Evolutionary conservation across 805 yeast genomes (phyloP).

Genomic region (Ogataea trehalophila): DNA sequence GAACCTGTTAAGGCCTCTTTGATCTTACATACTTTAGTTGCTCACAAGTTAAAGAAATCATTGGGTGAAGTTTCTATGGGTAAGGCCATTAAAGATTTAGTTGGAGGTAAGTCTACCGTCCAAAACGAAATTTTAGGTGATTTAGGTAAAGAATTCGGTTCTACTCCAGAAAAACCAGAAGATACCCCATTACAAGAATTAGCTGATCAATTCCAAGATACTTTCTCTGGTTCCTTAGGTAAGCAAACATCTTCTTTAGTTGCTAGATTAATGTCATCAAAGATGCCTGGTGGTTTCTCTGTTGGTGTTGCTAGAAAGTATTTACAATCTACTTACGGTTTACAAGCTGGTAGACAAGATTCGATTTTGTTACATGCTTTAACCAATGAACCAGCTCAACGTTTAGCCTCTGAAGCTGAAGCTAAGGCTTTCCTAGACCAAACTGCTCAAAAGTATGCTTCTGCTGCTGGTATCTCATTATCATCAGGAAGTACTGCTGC

Average conservation of each 20-base stretch:
- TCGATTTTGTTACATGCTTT: slow-evolving; percentile 77
- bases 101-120: slow-evolving; percentile 97
- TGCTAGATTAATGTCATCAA: slow-evolving; percentile 88
- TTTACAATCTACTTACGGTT: slow-evolving; percentile 88
- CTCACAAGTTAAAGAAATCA: slow-evolving; percentile 91
- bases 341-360: slow-evolving; percentile 92
- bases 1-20: slow-evolving; percentile 83
- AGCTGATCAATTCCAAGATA: slow-evolving; percentile 91
- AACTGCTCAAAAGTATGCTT: slow-evolving; percentile 79
- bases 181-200: slow-evolving; percentile 94
- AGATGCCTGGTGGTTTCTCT: slow-evolving; percentile 99
- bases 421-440: slow-evolving; percentile 88
- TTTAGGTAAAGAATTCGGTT: slow-evolving; percentile 95
- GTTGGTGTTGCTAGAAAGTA: slow-evolving; percentile 89
- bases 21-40: slow-evolving; percentile 83
- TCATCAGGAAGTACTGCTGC: slow-evolving; percentile 58
- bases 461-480: slow-evolving; percentile 73
- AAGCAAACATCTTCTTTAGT: slow-evolving; percentile 87
- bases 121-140: slow-evolving; percentile 99
- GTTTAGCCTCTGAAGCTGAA: slow-evolving; percentile 81
- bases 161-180: slow-evolving; percentile 98
- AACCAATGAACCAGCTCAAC: slow-evolving; percentile 84
- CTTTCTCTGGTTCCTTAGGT: slow-evolving; percentile 85
- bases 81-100: slow-evolving; percentile 94
- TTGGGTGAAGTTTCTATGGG: slow-evolving; percentile 80